Evolutionary conservation across 306 rosid genomes (phyloP).

Genomic region (Myrica gale): DNA sequence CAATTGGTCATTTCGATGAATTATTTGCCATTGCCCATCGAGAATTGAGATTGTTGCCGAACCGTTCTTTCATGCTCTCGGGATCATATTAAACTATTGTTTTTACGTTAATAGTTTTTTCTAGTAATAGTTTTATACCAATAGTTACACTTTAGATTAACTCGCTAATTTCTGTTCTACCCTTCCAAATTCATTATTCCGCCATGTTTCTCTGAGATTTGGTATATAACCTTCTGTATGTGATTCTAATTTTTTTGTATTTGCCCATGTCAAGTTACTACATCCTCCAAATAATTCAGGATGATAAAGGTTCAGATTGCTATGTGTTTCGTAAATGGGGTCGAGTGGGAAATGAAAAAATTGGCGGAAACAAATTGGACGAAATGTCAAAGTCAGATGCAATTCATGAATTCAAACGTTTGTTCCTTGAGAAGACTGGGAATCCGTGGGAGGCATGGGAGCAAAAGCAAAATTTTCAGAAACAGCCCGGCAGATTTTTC

Average conservation of each 20-base stretch:
- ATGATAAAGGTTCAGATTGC: constrained; percentile 79
- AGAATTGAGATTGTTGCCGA: too few relatives aligned
- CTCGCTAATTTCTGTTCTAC: neutral
- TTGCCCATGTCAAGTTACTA: constrained; percentile 58
- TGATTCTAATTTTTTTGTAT: constrained; percentile 29
- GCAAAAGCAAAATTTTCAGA: constrained; percentile 63
- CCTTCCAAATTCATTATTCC: neutral
- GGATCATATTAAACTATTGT: neutral
- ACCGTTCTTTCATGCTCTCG: too few relatives aligned
- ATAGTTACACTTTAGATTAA: too few relatives aligned
- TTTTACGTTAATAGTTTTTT: neutral
- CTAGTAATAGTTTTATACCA: too few relatives aligned
- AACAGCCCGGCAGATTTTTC: constrained; percentile 95
- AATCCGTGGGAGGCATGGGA: constrained; percentile 99
- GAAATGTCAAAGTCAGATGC: constrained; percentile 76
- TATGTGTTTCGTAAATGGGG: constrained; percentile 96
- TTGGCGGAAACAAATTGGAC: constrained; percentile 79
- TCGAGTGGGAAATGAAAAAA: constrained; percentile 87
- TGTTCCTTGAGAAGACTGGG: constrained; percentile 94
- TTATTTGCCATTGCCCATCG: too few relatives aligned
- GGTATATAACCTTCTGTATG: neutral
- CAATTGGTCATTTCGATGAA: neutral
- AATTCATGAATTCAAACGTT: constrained; percentile 67
- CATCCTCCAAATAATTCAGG: constrained; percentile 86
- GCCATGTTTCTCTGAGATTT: neutral